These are phyloP conservation scores for Nyssa sinensis DNA, from an alignment of 148 eudicot species.

Conservation along the genomic window DNA sequence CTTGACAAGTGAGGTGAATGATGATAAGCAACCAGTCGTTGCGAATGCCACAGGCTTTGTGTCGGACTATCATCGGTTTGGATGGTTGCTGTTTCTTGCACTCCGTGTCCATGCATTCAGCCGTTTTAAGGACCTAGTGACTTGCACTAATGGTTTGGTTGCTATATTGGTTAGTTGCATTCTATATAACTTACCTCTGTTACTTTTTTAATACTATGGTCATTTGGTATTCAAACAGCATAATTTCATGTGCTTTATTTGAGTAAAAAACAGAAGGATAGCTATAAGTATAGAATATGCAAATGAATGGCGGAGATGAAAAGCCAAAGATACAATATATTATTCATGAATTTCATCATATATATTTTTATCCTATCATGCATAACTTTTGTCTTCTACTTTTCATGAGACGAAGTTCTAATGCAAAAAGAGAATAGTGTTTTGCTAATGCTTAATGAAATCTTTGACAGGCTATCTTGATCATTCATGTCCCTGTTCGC, in stretches of 20 bases:
- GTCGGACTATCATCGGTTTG: conserved; percentile 72
- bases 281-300: background rate
- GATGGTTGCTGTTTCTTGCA: conserved; percentile 91
- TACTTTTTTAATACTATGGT: conserved; percentile 7
- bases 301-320: too few relatives aligned
- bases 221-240: conserved; percentile 4
- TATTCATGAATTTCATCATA: background rate
- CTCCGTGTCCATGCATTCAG: conserved; percentile 86
- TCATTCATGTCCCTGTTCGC: conserved; percentile 72
- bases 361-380: too few relatives aligned
- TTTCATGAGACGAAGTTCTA: too few relatives aligned
- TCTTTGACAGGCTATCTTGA: conserved; percentile 75
- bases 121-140: conserved; percentile 80
- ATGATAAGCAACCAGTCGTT: conserved; percentile 33
- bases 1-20: conserved; percentile 42
- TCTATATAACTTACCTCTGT: background rate
- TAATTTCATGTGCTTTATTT: background rate
- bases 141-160: conserved; percentile 85
- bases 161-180: conserved; percentile 70
- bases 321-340: too few relatives aligned
- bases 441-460: conserved; percentile 13
- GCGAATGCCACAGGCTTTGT: conserved; percentile 27
- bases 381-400: too few relatives aligned
- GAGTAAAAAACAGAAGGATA: background rate
- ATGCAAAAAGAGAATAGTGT: background rate